These are phyloP conservation scores for Fusarium mangiferae DNA, from an alignment of 2,329 filamentous ascomycete genomes.

Conservation along the genomic window DNA sequence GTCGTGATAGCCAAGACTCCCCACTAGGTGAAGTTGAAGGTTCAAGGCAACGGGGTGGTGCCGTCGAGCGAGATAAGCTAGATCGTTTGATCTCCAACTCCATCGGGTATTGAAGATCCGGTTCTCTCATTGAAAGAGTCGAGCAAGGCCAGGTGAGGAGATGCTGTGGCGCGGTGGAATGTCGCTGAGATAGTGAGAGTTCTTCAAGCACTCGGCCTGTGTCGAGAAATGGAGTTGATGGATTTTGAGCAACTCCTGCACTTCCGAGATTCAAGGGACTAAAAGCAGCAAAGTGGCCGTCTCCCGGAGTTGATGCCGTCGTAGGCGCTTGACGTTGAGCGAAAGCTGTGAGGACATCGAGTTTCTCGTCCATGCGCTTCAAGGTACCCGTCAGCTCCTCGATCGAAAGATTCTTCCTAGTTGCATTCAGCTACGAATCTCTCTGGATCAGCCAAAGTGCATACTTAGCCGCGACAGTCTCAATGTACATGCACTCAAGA, in stretches of 20 bases:
- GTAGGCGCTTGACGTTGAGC: not conserved
- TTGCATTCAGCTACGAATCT: not conserved
- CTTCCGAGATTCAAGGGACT: slow-evolving; percentile 1
- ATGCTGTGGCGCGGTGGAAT: slow-evolving; percentile 24
- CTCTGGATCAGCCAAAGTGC: no score
- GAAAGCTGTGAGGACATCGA: slow-evolving; percentile 1
- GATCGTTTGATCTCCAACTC: slow-evolving; percentile 19
- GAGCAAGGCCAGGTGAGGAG: slow-evolving; percentile 29
- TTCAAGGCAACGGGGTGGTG: not conserved
- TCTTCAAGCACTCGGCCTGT: slow-evolving; percentile 10
- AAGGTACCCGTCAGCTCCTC: slow-evolving; percentile 9
- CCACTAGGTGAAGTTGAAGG: not conserved
- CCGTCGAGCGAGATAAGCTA: not conserved
- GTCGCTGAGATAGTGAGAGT: slow-evolving; percentile 13
- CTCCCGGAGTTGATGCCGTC: not conserved
- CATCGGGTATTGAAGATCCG: slow-evolving; percentile 19
- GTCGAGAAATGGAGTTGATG: not conserved
- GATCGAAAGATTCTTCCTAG: slow-evolving; percentile 12
- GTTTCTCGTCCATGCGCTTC: slow-evolving; percentile 24
- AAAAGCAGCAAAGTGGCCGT: not conserved
- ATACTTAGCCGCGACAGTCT: slow-evolving; percentile 21
- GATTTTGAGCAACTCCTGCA: not conserved
- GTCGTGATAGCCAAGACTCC: slow-evolving; percentile 14
- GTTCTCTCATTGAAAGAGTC: slow-evolving; percentile 1
- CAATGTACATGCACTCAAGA: slow-evolving; percentile 21